Percentiles rank a stretch among this genome's conserved stretches.
These are phyloP conservation scores for Sabuloglossum arenarium DNA, from an alignment of 495 filamentous ascomycete species.

Conservation along the genomic window DNA sequence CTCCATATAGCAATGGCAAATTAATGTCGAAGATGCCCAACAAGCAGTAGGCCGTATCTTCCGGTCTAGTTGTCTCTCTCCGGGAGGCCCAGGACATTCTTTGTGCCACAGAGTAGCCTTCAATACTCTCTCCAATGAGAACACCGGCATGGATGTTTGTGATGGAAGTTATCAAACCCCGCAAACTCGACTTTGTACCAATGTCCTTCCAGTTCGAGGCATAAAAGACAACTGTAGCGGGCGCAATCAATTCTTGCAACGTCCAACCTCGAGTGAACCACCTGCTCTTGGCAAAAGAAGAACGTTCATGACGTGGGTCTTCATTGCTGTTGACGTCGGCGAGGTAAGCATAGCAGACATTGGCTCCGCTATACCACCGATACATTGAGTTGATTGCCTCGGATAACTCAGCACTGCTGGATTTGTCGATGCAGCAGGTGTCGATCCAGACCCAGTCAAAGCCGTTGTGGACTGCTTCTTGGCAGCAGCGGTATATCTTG, in stretches of 20 bases:
- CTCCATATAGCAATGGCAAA: not conserved
- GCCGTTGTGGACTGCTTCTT: too few species aligned
- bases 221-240: not conserved
- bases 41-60: not conserved
- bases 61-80: not conserved
- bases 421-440: too few species aligned
- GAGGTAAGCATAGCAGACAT: not conserved
- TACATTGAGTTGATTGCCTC: too few species aligned
- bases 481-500: too few species aligned
- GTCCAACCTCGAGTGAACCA: not conserved
- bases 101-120: not conserved
- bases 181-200: not conserved
- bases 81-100: not conserved
- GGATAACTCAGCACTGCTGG: too few species aligned
- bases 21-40: not conserved
- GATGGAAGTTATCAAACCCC: not conserved
- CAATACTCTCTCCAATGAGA: not conserved
- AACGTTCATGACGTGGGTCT: too few species aligned
- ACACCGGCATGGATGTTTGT: not conserved
- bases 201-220: not conserved
- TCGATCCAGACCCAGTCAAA: too few species aligned
- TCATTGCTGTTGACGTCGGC: not conserved
- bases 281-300: not conserved
- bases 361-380: too few species aligned
- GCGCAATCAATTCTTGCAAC: not conserved